These are phyloP conservation scores for Echeveria elegans DNA, from an alignment of 164 flowering plant genomes.

Conservation along the genomic window DNA sequence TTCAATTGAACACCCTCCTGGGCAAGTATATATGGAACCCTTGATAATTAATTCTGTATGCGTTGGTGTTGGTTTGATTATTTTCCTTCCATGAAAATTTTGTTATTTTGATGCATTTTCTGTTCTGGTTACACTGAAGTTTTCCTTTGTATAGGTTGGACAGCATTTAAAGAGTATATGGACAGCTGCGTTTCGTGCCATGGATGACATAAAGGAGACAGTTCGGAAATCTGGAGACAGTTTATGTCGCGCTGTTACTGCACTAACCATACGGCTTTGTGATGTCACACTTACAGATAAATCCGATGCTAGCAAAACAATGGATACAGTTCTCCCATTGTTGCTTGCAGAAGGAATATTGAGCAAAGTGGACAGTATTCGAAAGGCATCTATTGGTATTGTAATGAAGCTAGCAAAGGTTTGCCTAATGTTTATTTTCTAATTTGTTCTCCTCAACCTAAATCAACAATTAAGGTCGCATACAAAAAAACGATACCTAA, in stretches of 20 bases:
- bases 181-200: conserved; percentile 87
- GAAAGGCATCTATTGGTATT: conserved; percentile 78
- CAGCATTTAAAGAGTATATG: conserved; percentile 75
- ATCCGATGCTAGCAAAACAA: conserved; percentile 59
- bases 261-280: conserved; percentile 79
- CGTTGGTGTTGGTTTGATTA: too few relatives aligned
- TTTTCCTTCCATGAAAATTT: too few relatives aligned
- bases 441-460: too few relatives aligned
- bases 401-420: conserved; percentile 99
- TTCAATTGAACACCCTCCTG: too few relatives aligned
- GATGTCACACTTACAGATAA: conserved; percentile 69
- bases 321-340: conserved; percentile 79
- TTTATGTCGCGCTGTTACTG: conserved; percentile 70
- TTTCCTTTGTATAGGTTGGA: conserved; percentile 42
- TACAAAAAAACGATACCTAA: background rate
- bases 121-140: background rate
- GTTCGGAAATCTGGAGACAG: conserved; percentile 91
- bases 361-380: conserved; percentile 81
- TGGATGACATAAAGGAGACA: conserved; percentile 99
- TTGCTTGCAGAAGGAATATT: conserved; percentile 80
- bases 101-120: background rate
- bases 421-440: conserved; percentile 9
- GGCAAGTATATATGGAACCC: too few relatives aligned
- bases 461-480: background rate
- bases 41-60: too few relatives aligned